Evolutionary conservation across 768 basidiomycete genomes (phyloP).

Genomic region (Leccinellum rugosiceps): DNA sequence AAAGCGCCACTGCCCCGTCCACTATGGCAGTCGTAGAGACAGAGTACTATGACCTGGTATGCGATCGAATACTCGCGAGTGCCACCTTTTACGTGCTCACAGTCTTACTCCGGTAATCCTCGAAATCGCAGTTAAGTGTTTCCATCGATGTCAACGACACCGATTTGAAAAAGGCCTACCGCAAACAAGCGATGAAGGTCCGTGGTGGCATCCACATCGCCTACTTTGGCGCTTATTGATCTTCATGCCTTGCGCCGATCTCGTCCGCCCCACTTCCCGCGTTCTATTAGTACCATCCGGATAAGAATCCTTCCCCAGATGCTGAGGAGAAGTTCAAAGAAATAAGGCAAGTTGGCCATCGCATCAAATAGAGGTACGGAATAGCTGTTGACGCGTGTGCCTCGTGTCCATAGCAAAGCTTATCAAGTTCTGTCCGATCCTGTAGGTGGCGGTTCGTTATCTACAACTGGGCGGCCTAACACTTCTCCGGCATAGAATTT

Average conservation of each 20-base stretch:
- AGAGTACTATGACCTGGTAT: conserved; percentile 82
- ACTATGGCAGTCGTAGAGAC: conserved; percentile 86
- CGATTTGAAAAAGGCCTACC: conserved; percentile 90
- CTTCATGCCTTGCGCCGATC: not conserved
- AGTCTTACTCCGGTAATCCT: not conserved
- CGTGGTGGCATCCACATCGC: conserved; percentile 16
- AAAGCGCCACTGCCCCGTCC: not conserved
- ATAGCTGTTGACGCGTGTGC: conserved; percentile 15
- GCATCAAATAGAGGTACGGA: conserved; percentile 7
- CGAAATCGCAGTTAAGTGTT: conserved; percentile 58
- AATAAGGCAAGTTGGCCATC: conserved; percentile 59
- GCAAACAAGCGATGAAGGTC: conserved; percentile 92
- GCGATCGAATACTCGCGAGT: conserved; percentile 21
- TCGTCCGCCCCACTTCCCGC: not conserved
- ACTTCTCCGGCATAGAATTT: conserved; percentile 53
- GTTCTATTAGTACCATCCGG: conserved; percentile 78
- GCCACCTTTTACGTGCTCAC: not conserved
- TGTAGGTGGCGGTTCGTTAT: conserved; percentile 41
- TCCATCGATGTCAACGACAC: conserved; percentile 71
- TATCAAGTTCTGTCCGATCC: conserved; percentile 89
- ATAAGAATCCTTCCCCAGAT: conserved; percentile 90
- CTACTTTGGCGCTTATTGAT: not conserved
- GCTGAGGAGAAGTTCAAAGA: conserved; percentile 98
- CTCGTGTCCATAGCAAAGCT: conserved; percentile 65
- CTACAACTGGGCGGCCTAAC: conserved; percentile 6